Evolutionary conservation across 2,329 filamentous ascomycete genomes (phyloP).

Genomic region (Aspergillus carbonarius): DNA sequence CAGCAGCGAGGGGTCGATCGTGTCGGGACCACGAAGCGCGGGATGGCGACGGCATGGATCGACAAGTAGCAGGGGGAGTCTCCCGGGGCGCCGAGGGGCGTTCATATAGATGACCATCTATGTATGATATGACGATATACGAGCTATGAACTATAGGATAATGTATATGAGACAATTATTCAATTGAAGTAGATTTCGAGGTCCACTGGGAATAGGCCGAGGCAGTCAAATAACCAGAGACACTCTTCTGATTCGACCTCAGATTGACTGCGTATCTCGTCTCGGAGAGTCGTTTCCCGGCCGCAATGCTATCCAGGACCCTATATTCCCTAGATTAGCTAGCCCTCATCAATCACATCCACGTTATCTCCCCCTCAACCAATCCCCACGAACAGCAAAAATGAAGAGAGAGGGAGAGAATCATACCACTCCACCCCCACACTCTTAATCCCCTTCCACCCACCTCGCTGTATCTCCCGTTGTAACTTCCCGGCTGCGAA

Average conservation of each 20-base stretch:
- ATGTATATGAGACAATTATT: neutral
- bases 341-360: too few species aligned
- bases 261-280: slow-evolving; percentile 67
- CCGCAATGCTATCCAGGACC: slow-evolving; percentile 80
- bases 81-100: slow-evolving; percentile 1
- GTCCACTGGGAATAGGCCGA: neutral
- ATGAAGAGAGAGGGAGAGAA: slow-evolving; percentile 12
- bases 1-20: slow-evolving; percentile 25
- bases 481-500: slow-evolving; percentile 77
- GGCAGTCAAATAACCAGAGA: slow-evolving; percentile 34
- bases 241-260: slow-evolving; percentile 63
- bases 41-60: slow-evolving; percentile 31
- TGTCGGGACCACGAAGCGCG: slow-evolving; percentile 18
- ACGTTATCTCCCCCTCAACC: too few species aligned
- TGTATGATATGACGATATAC: slow-evolving; percentile 13
- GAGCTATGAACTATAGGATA: slow-evolving; percentile 4
- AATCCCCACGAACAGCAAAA: neutral
- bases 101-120: slow-evolving; percentile 12
- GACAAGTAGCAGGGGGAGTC: slow-evolving; percentile 2
- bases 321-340: slow-evolving; percentile 42
- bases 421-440: slow-evolving; percentile 76
- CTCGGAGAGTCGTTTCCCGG: slow-evolving; percentile 72
- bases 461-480: slow-evolving; percentile 68
- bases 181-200: neutral
- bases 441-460: slow-evolving; percentile 72